These are phyloP conservation scores for Coleophoma crateriformis DNA, from an alignment of 2,329 filamentous ascomycete genomes.

Conservation along the genomic window DNA sequence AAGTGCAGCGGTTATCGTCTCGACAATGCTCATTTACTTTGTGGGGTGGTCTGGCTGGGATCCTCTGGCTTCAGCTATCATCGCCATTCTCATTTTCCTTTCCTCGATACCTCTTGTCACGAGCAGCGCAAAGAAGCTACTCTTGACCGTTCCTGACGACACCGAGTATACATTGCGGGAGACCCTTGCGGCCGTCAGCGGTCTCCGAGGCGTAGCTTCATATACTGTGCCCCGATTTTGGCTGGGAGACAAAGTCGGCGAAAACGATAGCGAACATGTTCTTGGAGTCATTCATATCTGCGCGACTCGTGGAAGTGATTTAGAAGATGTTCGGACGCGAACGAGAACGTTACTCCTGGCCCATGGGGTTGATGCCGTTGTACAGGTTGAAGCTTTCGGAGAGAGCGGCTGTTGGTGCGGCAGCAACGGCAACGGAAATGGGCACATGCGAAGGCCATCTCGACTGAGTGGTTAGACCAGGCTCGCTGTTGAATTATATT, in stretches of 20 bases:
- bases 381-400: constrained; percentile 84
- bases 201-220: constrained; percentile 75
- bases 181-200: constrained; percentile 75
- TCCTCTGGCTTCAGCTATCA: constrained; percentile 87
- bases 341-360: constrained; percentile 65
- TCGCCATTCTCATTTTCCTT: constrained; percentile 88
- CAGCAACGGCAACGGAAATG: constrained; percentile 9
- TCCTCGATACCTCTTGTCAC: constrained; percentile 85
- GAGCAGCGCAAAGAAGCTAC: constrained; percentile 74
- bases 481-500: too few species aligned
- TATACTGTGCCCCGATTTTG: constrained; percentile 90
- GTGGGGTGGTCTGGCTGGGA: constrained; percentile 93
- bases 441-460: too few species aligned
- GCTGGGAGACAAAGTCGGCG: constrained; percentile 63
- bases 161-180: constrained; percentile 86
- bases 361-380: constrained; percentile 72
- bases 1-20: constrained; percentile 89
- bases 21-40: constrained; percentile 80
- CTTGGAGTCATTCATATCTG: constrained; percentile 84
- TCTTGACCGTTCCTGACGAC: constrained; percentile 79
- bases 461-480: too few species aligned
- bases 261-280: constrained; percentile 44
- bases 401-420: constrained; percentile 61
- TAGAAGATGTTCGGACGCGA: constrained; percentile 81
- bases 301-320: constrained; percentile 62